Evolutionary conservation across 257 asterid species (phyloP).

Genomic region (Cinchona pubescens): DNA sequence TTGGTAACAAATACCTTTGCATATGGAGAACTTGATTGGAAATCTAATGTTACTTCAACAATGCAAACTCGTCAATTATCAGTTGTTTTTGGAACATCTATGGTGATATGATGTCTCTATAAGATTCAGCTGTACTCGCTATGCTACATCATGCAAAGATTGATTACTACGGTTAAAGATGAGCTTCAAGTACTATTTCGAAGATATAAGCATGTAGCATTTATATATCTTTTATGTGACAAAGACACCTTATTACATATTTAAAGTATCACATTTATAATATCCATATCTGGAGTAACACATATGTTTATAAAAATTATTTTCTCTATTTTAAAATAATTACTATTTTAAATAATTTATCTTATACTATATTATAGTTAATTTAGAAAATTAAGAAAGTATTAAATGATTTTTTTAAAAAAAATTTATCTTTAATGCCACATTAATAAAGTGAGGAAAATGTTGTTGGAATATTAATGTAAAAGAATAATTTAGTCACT

Average conservation of each 20-base stretch:
- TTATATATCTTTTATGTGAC: background rate
- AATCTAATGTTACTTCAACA: background rate
- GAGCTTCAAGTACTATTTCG: background rate
- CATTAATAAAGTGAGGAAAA: no score
- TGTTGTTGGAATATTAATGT: no score
- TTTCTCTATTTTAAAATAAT: no score
- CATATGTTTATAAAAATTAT: no score
- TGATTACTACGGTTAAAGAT: background rate
- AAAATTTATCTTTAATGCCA: no score
- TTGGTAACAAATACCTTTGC: background rate
- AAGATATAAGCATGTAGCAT: background rate
- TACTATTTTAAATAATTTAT: no score
- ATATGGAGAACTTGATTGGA: background rate
- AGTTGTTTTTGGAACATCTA: background rate
- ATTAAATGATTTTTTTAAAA: no score
- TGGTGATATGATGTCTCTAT: background rate
- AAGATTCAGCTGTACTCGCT: background rate
- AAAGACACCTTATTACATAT: slow-evolving; percentile 4
- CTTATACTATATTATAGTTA: no score
- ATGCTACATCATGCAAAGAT: background rate
- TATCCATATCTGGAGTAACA: no score
- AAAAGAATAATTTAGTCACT: no score
- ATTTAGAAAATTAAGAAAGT: no score
- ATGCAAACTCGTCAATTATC: background rate
- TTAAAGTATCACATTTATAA: background rate